Percentiles rank a stretch among this genome's conserved stretches.
phyloP scores from a whole-genome alignment of 306 rosid species.

The Acacia confusa region DNA sequence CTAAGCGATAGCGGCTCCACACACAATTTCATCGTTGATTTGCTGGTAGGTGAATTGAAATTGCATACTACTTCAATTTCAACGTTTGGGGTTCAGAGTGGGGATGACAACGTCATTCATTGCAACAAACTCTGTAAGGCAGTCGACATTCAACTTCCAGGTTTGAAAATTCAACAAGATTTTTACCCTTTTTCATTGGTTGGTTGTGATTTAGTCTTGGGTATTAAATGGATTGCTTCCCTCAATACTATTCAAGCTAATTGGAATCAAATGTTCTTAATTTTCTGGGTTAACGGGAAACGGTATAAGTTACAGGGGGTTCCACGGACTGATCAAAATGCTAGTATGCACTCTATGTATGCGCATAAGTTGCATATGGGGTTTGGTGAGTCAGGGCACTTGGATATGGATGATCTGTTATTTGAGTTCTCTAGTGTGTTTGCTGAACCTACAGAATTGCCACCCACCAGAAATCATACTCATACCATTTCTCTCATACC shows the following conservation, averaged over 20 bases:
- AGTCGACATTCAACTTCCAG: too few species aligned
- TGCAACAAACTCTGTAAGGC: too few species aligned
- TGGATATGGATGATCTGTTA: rapidly evolving
- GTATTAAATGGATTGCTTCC: not conserved
- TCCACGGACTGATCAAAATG: rapidly evolving
- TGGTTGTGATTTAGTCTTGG: not conserved
- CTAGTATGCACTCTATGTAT: not conserved
- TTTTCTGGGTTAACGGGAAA: not conserved
- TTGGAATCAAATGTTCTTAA: not conserved
- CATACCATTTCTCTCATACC: not conserved
- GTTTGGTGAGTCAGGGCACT: too few species aligned
- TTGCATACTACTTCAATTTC: too few species aligned
- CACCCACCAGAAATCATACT: rapidly evolving
- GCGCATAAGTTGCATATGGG: too few species aligned
- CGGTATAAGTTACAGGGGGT: too few species aligned
- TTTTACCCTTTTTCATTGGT: not conserved
- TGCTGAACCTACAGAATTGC: not conserved
- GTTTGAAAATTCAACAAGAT: not conserved
- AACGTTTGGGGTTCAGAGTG: not conserved
- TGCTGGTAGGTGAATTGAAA: too few species aligned
- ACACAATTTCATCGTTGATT: not conserved
- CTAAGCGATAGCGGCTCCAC: not conserved
- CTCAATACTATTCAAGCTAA: not conserved
- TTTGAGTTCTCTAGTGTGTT: too few species aligned
- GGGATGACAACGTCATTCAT: rapidly evolving